Percentiles rank a stretch among this genome's conserved stretches.
These are phyloP conservation scores for Balansia obtecta DNA, from an alignment of 2,329 filamentous ascomycete genomes.

Conservation along the genomic window DNA sequence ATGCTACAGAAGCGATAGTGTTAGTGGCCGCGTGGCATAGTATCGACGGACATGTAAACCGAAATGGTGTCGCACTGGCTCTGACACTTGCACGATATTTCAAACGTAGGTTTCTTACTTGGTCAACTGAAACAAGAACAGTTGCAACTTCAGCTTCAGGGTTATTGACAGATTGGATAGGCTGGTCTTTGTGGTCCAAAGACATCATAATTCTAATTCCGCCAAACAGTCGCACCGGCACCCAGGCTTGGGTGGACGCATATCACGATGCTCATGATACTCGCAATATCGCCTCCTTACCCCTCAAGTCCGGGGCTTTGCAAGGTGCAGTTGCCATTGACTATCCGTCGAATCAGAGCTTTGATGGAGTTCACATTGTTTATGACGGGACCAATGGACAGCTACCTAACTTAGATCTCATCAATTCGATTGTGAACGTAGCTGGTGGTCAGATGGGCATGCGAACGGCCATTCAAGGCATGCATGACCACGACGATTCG, in stretches of 20 bases:
- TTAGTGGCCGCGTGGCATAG: conserved; percentile 83
- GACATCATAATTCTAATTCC: conserved; percentile 90
- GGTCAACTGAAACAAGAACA: background rate
- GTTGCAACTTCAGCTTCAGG: background rate
- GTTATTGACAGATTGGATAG: conserved; percentile 22
- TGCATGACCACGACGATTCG: conserved; percentile 68
- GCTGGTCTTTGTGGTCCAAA: conserved; percentile 98
- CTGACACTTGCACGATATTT: conserved; percentile 88
- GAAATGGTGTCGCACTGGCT: conserved; percentile 75
- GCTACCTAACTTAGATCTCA: conserved; percentile 85
- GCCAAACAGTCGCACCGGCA: conserved; percentile 77
- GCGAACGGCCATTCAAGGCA: conserved; percentile 68
- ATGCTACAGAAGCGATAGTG: conserved; percentile 95
- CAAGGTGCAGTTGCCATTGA: conserved; percentile 92
- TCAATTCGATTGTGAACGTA: conserved; percentile 86
- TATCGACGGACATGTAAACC: conserved; percentile 64
- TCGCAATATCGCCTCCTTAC: conserved; percentile 57
- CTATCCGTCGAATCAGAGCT: conserved; percentile 73
- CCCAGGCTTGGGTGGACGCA: conserved; percentile 94
- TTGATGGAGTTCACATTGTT: conserved; percentile 78
- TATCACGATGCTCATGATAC: conserved; percentile 85
- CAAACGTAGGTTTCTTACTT: conserved; percentile 44
- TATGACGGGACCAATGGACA: conserved; percentile 96
- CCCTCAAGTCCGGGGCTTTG: conserved; percentile 83
- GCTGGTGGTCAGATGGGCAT: conserved; percentile 89